Conservation (phyloP, 208 protist species). For the Acanthamoeba sp. region DNA sequence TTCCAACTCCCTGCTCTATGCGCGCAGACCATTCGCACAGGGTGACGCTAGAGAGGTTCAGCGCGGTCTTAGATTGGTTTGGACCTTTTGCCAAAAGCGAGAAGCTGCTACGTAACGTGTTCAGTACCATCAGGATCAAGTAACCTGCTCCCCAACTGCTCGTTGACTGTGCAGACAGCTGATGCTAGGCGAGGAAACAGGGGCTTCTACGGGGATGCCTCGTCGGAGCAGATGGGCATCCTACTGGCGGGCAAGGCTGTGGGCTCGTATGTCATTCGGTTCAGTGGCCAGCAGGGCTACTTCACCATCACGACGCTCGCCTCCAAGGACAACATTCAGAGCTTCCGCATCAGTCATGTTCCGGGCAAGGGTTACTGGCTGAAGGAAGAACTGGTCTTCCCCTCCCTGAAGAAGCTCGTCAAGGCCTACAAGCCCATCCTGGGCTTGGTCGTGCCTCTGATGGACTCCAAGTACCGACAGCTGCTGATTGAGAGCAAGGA, state of each 20-base stretch:
- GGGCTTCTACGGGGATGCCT: slow-evolving; percentile 15
- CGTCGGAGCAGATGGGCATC: slow-evolving; percentile 14
- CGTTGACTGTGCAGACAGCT: background rate
- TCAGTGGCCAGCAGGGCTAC: slow-evolving; percentile 54
- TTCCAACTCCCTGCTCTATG: background rate
- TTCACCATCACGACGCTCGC: slow-evolving; percentile 34
- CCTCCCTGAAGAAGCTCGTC: slow-evolving; percentile 14
- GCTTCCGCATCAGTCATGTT: slow-evolving; percentile 15
- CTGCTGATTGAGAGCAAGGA: background rate
- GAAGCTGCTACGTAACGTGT: background rate
- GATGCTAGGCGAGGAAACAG: background rate
- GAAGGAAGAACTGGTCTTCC: background rate
- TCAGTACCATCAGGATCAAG: background rate
- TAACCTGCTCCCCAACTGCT: background rate
- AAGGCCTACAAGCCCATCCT: background rate
- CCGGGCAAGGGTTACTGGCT: slow-evolving; percentile 9
- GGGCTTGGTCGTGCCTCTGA: background rate
- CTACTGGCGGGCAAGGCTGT: slow-evolving; percentile 5
- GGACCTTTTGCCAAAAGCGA: slow-evolving; percentile 11
- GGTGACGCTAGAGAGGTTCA: slow-evolving; percentile 51
- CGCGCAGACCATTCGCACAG: background rate
- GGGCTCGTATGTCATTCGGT: slow-evolving; percentile 26
- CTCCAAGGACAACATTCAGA: slow-evolving; percentile 62
- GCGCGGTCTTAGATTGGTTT: slow-evolving; percentile 55
- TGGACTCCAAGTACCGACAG: slow-evolving; percentile 24